Evolutionary conservation across 306 rosid genomes (phyloP).

Genomic region (Acacia confusa): DNA sequence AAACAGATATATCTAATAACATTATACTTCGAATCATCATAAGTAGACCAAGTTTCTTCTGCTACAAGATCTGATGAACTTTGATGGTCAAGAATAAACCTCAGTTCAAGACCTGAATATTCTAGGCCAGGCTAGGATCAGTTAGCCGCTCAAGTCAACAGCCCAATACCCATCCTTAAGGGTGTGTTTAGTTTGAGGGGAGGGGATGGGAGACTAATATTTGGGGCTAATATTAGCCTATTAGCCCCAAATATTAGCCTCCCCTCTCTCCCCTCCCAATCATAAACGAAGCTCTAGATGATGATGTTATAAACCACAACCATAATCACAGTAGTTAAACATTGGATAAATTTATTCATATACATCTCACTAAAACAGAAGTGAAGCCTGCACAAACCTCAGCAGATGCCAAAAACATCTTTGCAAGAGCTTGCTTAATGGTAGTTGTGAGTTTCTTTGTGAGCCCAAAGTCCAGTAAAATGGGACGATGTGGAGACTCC

Average conservation of each 20-base stretch:
- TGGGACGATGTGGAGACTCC: slow-evolving; percentile 87
- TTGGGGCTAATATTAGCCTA: too few relatives aligned
- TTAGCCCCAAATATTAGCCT: too few relatives aligned
- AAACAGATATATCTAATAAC: slow-evolving; percentile 18
- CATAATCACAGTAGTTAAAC: slow-evolving; percentile 1
- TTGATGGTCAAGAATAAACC: slow-evolving; percentile 3
- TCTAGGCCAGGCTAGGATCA: slow-evolving; percentile 10
- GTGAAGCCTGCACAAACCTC: slow-evolving; percentile 67
- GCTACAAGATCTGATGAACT: background rate
- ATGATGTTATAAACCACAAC: background rate
- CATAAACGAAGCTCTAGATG: slow-evolving; percentile 13
- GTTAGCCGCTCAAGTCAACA: slow-evolving; percentile 9
- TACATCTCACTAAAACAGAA: slow-evolving; percentile 25
- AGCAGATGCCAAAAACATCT: slow-evolving; percentile 95
- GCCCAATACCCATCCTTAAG: slow-evolving; percentile 13
- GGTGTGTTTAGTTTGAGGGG: too few relatives aligned
- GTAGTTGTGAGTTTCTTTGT: slow-evolving; percentile 73
- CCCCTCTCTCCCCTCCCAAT: too few relatives aligned
- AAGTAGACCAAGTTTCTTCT: background rate
- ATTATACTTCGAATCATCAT: slow-evolving; percentile 11
- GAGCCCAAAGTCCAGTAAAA: slow-evolving; percentile 97
- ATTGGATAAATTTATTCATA: background rate
- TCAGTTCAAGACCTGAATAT: slow-evolving; percentile 19
- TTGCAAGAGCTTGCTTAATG: slow-evolving; percentile 88
- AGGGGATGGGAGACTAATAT: too few relatives aligned